Base-by-base conservation (phyloP, 768 basidiomycete species). In the Phaeotremella fagi region DNA sequence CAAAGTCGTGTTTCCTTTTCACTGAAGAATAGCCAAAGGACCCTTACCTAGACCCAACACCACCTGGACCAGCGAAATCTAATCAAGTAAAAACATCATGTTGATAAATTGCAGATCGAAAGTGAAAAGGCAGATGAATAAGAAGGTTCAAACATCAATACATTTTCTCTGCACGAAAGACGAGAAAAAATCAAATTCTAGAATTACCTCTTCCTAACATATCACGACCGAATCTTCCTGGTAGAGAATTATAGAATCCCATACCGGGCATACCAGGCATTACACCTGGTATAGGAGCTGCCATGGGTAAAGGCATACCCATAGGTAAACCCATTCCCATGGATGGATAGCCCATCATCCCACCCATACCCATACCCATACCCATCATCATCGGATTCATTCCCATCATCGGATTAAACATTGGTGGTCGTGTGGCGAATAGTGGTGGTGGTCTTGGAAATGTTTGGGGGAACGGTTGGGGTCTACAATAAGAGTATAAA, bases 61-160 rank as follows among this genome's bases (percentile, higher is more conserved):
- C 68, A n/a, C 68, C 68, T 31, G 68, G 68, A n/a, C 68, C 68
- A 18, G 68, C 68, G 48, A 70, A 70, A 37, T 70, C 68, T 70
- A 55, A n/a, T 41, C 38, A 12, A 56, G 33, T 16, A 4, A 15
- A 12, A 44, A 7, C 5, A 9, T 28, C 20, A 41, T 31, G 28
- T 48, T 15, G 18, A 33, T 29, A 7, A 18, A 41, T 41, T 22
- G 18, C 38, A 18, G 22, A 41, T 41, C 18, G 38, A 12, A 22
- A 41, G 33, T n/a, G 33, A 35, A 9, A 35, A 35, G 33, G n/a
- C 33, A 41, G 18, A 7, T 7, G 20, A 41, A 18, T 20, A 41
- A 7, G 38, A 33, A 33, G 16, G n/a, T n/a, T 16, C 38, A 41
- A 41, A 41, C 20, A 41, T 41, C 38, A 41, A 41, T 41, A 41